Evolutionary conservation across 306 rosid species (phyloP).

Genomic region (Lathyrus aphaca): DNA sequence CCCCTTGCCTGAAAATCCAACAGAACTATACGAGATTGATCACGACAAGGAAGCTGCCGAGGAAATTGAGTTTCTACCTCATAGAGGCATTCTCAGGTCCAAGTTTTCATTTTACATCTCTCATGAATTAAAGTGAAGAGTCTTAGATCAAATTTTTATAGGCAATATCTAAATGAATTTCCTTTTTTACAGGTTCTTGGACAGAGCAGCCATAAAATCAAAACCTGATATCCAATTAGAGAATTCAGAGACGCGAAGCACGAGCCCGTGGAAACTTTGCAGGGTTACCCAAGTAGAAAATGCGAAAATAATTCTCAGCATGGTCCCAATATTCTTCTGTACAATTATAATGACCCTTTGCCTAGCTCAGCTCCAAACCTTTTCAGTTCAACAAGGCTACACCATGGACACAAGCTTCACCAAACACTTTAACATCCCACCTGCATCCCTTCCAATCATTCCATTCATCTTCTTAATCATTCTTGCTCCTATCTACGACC

Average conservation of each 20-base stretch:
- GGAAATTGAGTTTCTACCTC: constrained; percentile 78
- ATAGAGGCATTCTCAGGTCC: constrained; percentile 63
- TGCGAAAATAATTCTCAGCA: constrained; percentile 68
- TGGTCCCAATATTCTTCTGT: constrained; percentile 84
- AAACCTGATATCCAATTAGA: constrained; percentile 36
- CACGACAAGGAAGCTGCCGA: constrained; percentile 68
- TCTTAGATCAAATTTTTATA: too few relatives aligned
- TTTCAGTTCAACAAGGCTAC: constrained; percentile 78
- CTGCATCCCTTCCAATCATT: constrained; percentile 84
- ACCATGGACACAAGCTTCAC: constrained; percentile 78
- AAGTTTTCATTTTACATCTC: constrained; percentile 34
- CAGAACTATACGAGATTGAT: constrained; percentile 70
- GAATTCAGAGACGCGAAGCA: constrained; percentile 18
- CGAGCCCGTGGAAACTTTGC: constrained; percentile 78
- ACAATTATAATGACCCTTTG: constrained; percentile 95
- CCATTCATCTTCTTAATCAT: constrained; percentile 69
- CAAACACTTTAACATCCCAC: constrained; percentile 66
- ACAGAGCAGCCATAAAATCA: constrained; percentile 76
- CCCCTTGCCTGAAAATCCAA: constrained; percentile 65
- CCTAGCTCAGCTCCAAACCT: constrained; percentile 92
- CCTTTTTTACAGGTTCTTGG: constrained; percentile 61
- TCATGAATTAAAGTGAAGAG: background rate
- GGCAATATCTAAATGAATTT: too few relatives aligned
- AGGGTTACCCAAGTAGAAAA: constrained; percentile 93
- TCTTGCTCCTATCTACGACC: constrained; percentile 72